Evolutionary conservation across 768 basidiomycete species (phyloP), one percentile per base, ranked within the genome.

Genomic region (Boletus sp.): DNA sequence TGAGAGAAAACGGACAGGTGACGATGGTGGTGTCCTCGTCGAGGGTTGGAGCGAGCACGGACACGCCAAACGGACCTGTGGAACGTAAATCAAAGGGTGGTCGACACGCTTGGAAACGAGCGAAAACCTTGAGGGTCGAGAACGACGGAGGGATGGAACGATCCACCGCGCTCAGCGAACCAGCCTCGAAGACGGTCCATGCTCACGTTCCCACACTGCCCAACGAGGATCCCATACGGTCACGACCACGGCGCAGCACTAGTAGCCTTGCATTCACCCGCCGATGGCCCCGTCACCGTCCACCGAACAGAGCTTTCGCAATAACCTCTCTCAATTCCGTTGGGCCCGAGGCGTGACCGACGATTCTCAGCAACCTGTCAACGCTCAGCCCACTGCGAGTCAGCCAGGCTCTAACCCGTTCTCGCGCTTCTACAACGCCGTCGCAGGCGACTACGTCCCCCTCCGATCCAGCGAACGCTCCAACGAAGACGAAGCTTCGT

Each of bases 401-500:
- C 67, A 53, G 20, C 65, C 75, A 7, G 9, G 20, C 28, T 60
- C 67, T 1, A 90, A 90, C 67, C 86, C 91, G 4, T 94, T 98
- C 71, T 84, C 89, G 12, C 81, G 93, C 30, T 92, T 95, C 70
- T 96, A 95, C 76, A 89, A 84, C 55, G 83, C 89, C 17, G 79
- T 98, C 49, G 90, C 90, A 9, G 87, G 87, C 12, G 86, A 88
- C 60, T 97, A 97, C 67, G 85, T 98, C 47, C 97, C 96, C 0
- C 76, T 98, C 58, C 80, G 92, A 40, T 90, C 89, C 3, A 83
- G 69, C 59, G 92, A 93, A 62, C 80, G 84, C 44, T 88, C 89
- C 32, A 94, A 93, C 71, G 95, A 99, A 71, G 96, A 98, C 64
- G 94, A 98, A 67, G 95, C 96, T 3, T 96, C 89, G 81, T 92